These are phyloP conservation scores for Tripterygium wilfordii DNA, from an alignment of 177 flowering plant genomes.

Conservation along the genomic window DNA sequence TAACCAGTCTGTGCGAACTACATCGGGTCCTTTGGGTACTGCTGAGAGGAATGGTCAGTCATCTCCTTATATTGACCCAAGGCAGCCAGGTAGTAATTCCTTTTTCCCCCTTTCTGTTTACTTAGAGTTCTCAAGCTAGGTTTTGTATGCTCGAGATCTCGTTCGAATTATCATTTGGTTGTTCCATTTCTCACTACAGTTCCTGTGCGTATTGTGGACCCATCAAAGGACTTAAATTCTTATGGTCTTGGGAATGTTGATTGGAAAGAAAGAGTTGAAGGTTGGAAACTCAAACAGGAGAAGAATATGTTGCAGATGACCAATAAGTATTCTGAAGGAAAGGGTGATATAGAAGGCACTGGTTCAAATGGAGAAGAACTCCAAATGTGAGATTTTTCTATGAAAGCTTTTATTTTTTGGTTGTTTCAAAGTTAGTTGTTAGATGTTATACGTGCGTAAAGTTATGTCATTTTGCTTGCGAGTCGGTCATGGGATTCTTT, in stretches of 20 bases:
- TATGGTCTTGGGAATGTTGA: constrained; percentile 97
- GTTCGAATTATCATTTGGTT: neutral
- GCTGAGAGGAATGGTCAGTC: constrained; percentile 61
- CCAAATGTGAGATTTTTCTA: constrained; percentile 55
- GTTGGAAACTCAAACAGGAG: constrained; percentile 96
- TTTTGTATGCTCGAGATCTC: neutral
- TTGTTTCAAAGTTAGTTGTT: neutral
- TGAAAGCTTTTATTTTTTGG: neutral
- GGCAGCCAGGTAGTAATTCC: constrained; percentile 68
- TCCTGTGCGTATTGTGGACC: constrained; percentile 93
- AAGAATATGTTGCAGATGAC: constrained; percentile 73
- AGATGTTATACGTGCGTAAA: neutral
- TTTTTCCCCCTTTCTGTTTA: neutral
- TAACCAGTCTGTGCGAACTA: constrained; percentile 75
- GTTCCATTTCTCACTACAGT: constrained; percentile 35
- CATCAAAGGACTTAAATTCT: constrained; percentile 84
- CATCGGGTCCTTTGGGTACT: constrained; percentile 89
- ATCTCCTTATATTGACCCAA: constrained; percentile 78
- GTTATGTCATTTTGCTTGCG: too few species aligned
- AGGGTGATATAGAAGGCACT: constrained; percentile 89
- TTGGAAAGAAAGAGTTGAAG: constrained; percentile 97
- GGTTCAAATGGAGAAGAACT: constrained; percentile 97
- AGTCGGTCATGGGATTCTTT: too few species aligned
- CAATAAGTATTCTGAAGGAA: constrained; percentile 68
- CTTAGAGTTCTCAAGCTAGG: neutral